These are phyloP conservation scores for Metschnikowia koreensis DNA, from an alignment of 805 yeast species.

Conservation along the genomic window DNA sequence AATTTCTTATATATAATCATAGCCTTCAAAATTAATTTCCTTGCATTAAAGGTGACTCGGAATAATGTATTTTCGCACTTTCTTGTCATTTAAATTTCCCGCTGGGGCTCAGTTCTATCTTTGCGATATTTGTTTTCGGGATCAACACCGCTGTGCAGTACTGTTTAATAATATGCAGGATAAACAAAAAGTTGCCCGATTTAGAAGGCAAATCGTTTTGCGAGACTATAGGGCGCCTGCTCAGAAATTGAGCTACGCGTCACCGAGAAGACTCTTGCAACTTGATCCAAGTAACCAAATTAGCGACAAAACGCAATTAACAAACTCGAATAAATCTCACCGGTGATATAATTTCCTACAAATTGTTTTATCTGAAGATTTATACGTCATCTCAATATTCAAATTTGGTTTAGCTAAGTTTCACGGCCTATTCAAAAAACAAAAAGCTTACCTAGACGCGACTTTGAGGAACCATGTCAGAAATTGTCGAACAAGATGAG, in stretches of 20 bases:
- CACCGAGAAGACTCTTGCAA: neutral
- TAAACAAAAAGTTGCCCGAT: neutral
- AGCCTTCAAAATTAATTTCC: too few relatives aligned
- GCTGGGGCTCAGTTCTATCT: too few relatives aligned
- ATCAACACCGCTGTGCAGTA: neutral
- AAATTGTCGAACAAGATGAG: slow-evolving; percentile 36
- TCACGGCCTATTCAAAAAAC: neutral
- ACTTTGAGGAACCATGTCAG: slow-evolving; percentile 11
- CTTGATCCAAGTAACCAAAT: neutral
- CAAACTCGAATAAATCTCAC: neutral
- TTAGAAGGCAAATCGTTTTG: neutral
- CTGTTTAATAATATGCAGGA: neutral
- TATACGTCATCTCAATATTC: neutral
- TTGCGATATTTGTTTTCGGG: neutral
- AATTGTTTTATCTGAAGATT: neutral
- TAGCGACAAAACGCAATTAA: neutral
- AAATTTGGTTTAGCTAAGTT: neutral
- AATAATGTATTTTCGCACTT: too few relatives aligned
- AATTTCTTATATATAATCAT: neutral
- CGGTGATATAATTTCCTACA: neutral
- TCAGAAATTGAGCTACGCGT: slow-evolving; percentile 1
- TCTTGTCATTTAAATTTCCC: too few relatives aligned
- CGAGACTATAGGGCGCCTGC: neutral
- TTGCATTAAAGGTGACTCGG: too few relatives aligned
- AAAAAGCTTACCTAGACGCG: slow-evolving; percentile 5